phyloP scores from a whole-genome alignment of 108 stramenopile genomes.

The Skeletonema menzelii region DNA sequence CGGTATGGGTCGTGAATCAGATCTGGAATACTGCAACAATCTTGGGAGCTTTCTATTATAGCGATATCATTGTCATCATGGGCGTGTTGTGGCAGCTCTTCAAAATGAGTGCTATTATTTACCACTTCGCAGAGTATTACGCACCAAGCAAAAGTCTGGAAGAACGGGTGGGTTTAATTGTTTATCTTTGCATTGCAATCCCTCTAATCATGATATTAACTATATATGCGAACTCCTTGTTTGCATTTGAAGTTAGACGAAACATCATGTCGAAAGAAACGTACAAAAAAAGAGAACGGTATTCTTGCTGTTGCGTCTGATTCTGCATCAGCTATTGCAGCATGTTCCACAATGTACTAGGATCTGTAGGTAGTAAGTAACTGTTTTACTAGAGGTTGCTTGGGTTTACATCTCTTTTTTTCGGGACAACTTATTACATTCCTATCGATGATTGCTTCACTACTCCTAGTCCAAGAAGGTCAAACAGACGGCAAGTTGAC shows the following conservation, averaged over 20 bases:
- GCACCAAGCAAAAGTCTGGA: neutral
- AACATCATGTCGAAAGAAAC: neutral
- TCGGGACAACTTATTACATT: neutral
- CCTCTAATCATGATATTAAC: neutral
- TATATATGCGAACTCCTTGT: neutral
- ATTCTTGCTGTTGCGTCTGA: neutral
- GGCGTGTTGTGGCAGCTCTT: neutral
- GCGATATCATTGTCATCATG: neutral
- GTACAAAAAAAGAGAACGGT: neutral
- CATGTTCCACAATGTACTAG: too few relatives aligned
- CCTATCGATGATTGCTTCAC: neutral
- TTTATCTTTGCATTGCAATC: neutral
- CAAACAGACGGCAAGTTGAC: constrained; percentile 20
- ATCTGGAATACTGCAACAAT: neutral
- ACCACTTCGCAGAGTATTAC: neutral
- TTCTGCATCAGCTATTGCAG: neutral
- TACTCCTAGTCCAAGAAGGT: constrained; percentile 31
- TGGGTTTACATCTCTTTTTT: neutral
- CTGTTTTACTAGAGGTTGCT: too few relatives aligned
- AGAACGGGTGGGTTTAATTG: neutral
- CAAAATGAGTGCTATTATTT: neutral
- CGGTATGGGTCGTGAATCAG: neutral
- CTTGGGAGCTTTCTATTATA: neutral
- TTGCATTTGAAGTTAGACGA: neutral
- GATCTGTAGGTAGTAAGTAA: too few relatives aligned